Base-by-base conservation (phyloP, 495 filamentous ascomycete species). In the Aspergillus sclerotioniger region DNA sequence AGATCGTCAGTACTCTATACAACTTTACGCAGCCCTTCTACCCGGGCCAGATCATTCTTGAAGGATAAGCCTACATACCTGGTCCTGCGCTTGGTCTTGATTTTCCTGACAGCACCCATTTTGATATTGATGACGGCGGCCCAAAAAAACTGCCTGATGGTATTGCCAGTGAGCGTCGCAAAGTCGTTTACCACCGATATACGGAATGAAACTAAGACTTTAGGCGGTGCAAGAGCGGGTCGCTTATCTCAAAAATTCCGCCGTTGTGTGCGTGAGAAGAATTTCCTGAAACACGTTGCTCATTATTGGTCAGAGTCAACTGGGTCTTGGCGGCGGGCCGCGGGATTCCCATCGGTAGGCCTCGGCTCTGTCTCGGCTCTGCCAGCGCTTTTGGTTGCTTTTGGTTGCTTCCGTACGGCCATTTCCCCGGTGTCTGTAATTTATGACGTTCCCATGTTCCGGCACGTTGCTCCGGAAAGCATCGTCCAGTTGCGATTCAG, bases 71-170 rank as follows among this genome's bases (percentile, higher is more conserved):
- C 37, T 41, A 41, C 60, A 44, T 78, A 86, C 83, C 83, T 82
- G 17, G 81, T 83, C 57, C 73, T 71, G 58, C 82, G 80, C 74
- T 84, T 86, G 19, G 76, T 84, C 72, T 86, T 86, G 55, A 74
- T 68, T 63, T 76, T 77, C 55, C 83, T 74, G 48, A 80, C 71
- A 46, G 81, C 70, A 54, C 82, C 83, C 83, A 86, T 86, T 50
- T 69, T 74, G 63, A 37, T 61, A 41, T 54, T 60, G 31, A 32
- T n/a, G 47, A 32, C 51, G 54, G 63, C 66, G 62, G 60, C 61
- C 60, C 50, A 58, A 62, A 61, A 47, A 37, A 52, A 51, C 6
- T 51, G 53, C 55, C 57, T 45, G 45, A 61, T 21, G 17, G 19
- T 43, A n/a, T 56, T 51, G 17, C 54, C 55, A 54, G 57, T 48